Evolutionary conservation across 331 rosid species (phyloP).

Genomic region (Pyrus hybrid): DNA sequence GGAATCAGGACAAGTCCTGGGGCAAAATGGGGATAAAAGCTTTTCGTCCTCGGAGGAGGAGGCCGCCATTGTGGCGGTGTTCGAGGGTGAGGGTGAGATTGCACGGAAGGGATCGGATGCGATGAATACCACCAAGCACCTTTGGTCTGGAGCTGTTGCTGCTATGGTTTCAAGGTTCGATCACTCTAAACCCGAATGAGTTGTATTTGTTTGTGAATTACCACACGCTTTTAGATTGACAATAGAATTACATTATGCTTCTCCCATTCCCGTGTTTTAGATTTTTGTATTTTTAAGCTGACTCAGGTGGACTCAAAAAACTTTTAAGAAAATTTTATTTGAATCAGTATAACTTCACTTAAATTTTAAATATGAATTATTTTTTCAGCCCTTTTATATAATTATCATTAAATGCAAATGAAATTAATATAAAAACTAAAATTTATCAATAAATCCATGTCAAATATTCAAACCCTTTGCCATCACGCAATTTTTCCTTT

Average conservation of each 20-base stretch:
- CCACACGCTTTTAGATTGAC: not conserved
- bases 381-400: no score
- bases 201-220: not conserved
- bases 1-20: conserved; percentile 39
- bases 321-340: no score
- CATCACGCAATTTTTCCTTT: no score
- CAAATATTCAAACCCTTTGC: no score
- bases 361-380: no score
- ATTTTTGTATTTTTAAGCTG: not conserved
- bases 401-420: no score
- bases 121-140: conserved; percentile 37
- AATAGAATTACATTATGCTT: no score
- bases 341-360: no score
- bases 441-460: no score
- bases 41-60: not conserved
- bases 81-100: conserved; percentile 14
- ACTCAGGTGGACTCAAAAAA: not conserved
- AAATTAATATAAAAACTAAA: no score
- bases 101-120: conserved; percentile 31
- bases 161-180: conserved; percentile 45
- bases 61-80: not conserved
- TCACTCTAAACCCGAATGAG: not conserved
- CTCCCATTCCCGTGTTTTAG: no score
- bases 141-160: conserved; percentile 44
- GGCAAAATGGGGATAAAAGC: conserved; percentile 25